phyloP scores from a whole-genome alignment of 352 stramenopile genomes.

The Phytophthora colocasiae region DNA sequence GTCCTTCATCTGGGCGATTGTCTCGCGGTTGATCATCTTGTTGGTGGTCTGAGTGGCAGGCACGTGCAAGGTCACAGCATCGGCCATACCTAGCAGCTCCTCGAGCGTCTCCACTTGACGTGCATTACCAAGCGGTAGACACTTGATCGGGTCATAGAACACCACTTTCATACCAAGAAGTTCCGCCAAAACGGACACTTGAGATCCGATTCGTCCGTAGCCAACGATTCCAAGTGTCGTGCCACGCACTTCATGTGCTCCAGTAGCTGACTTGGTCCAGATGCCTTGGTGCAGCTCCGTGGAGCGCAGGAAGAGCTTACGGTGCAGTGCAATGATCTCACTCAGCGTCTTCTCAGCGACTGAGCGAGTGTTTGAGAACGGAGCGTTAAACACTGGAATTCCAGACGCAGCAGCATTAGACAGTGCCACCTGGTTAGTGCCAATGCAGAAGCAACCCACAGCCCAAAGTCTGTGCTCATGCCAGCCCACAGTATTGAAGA shows the following conservation, averaged over 20 bases:
- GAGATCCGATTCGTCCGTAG: slow-evolving; percentile 85
- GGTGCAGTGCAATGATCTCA: slow-evolving; percentile 83
- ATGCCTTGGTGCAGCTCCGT: slow-evolving; percentile 78
- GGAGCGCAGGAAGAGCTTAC: slow-evolving; percentile 84
- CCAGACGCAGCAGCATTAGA: slow-evolving; percentile 59
- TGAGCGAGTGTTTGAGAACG: slow-evolving; percentile 89
- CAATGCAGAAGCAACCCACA: slow-evolving; percentile 86
- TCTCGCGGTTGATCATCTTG: slow-evolving; percentile 93
- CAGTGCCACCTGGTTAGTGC: slow-evolving; percentile 84
- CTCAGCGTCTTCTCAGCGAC: slow-evolving; percentile 87
- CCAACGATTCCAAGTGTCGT: slow-evolving; percentile 84
- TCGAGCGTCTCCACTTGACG: slow-evolving; percentile 88
- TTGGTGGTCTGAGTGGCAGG: slow-evolving; percentile 93
- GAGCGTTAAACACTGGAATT: slow-evolving; percentile 87
- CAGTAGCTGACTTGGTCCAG: slow-evolving; percentile 84
- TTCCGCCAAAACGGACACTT: slow-evolving; percentile 84
- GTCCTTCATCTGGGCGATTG: slow-evolving; percentile 92
- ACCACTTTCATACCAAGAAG: slow-evolving; percentile 95
- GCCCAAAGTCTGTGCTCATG: slow-evolving; percentile 83
- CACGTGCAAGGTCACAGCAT: slow-evolving; percentile 97
- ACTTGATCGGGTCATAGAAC: slow-evolving; percentile 94
- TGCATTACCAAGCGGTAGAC: slow-evolving; percentile 72
- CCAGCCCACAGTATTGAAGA: slow-evolving; percentile 82
- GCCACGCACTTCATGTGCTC: slow-evolving; percentile 81
- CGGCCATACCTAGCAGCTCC: slow-evolving; percentile 83